These are phyloP conservation scores for Lactifluus rugatus DNA, from an alignment of 768 basidiomycete species.

Conservation along the genomic window DNA sequence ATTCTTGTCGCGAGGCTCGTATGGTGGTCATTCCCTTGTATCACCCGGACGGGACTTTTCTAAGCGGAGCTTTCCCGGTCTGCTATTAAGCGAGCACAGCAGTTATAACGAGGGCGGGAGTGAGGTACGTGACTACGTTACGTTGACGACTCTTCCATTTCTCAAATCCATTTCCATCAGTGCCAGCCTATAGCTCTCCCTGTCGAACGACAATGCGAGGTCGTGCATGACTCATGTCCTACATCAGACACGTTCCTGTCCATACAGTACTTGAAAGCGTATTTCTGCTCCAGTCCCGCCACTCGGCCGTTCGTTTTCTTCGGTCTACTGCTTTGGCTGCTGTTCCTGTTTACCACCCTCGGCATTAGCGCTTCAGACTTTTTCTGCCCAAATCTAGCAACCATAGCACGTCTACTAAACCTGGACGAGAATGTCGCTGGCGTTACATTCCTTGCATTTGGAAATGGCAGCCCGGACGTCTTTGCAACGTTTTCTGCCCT, in stretches of 20 bases:
- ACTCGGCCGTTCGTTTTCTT: constrained; percentile 52
- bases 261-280: constrained; percentile 56
- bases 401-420: constrained; percentile 76
- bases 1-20: constrained; percentile 45
- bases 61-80: constrained; percentile 4
- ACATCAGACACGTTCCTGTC: constrained; percentile 54
- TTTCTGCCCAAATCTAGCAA: constrained; percentile 92
- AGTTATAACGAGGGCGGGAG: background rate
- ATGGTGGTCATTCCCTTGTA: constrained; percentile 10
- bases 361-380: constrained; percentile 95
- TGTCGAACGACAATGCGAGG: constrained; percentile 47
- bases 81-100: background rate
- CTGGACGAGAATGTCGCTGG: constrained; percentile 91
- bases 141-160: background rate
- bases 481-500: constrained; percentile 95
- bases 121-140: constrained; percentile 15
- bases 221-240: constrained; percentile 52
- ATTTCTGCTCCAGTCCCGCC: constrained; percentile 55
- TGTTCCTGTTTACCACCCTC: constrained; percentile 92
- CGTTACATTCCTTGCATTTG: constrained; percentile 94
- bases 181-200: constrained; percentile 57
- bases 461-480: constrained; percentile 93
- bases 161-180: constrained; percentile 33
- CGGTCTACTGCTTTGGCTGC: constrained; percentile 64
- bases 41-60: background rate